phyloP scores from a whole-genome alignment of 306 rosid species.

The Boehmeria nivea region DNA sequence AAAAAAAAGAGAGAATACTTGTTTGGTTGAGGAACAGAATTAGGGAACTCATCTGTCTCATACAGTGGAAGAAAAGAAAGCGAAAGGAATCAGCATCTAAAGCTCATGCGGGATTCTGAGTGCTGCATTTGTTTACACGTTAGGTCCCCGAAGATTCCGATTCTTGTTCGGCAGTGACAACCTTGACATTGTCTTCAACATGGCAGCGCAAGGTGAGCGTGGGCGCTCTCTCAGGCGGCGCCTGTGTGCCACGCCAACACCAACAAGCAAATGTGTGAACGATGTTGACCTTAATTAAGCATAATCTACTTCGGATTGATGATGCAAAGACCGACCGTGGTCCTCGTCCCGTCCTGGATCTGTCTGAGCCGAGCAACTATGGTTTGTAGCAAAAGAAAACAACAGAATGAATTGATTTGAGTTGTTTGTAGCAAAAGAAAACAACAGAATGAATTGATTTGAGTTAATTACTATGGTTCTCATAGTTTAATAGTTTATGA shows the following conservation, averaged over 20 bases:
- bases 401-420: too few species aligned
- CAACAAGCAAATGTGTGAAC: not conserved
- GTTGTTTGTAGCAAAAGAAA: too few species aligned
- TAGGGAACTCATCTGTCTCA: not conserved
- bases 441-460: too few species aligned
- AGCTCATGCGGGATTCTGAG: conserved; percentile 3
- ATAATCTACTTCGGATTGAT: not conserved
- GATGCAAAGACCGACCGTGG: too few species aligned
- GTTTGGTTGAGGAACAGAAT: not conserved
- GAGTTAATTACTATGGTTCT: too few species aligned
- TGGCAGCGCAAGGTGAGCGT: not conserved
- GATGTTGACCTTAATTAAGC: not conserved
- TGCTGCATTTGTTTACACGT: conserved; percentile 15
- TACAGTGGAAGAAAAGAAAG: conserved; percentile 7
- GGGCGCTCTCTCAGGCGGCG: not conserved
- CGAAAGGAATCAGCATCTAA: conserved; percentile 9
- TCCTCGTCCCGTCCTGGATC: too few species aligned
- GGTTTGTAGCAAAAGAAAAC: too few species aligned
- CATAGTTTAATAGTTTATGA: too few species aligned
- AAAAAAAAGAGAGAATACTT: not conserved
- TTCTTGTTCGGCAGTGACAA: conserved; percentile 1
- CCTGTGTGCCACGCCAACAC: conserved; percentile 4
- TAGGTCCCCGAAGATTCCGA: not conserved
- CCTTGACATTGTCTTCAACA: too few species aligned
- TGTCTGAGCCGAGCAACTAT: too few species aligned